phyloP scores from a whole-genome alignment of 2,329 filamentous ascomycete genomes.

The Triangularia verruculosa region DNA sequence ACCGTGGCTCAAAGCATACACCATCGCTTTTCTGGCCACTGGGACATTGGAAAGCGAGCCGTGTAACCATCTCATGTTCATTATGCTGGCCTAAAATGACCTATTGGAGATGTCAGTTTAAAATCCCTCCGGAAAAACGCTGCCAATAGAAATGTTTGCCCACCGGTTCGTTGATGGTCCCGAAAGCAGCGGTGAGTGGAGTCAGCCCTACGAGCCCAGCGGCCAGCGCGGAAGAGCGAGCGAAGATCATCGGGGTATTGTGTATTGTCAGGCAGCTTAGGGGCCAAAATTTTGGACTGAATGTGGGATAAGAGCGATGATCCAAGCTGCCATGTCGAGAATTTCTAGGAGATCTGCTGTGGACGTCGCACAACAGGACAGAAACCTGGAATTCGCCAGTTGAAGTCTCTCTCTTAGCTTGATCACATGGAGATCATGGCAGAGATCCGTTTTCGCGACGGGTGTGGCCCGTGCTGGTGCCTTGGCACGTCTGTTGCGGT shows the following conservation, averaged over 20 bases:
- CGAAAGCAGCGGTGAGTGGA: conserved; percentile 15
- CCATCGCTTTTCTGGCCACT: conserved; percentile 23
- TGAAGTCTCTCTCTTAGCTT: neutral
- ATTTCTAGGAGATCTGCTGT: neutral
- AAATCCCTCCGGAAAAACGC: neutral
- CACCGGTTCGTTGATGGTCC: conserved; percentile 26
- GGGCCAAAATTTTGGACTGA: neutral
- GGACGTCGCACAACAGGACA: neutral
- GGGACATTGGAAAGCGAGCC: conserved; percentile 26
- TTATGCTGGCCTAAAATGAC: conserved; percentile 25
- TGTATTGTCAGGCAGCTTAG: neutral
- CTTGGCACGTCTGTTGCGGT: neutral
- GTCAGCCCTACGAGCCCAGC: neutral
- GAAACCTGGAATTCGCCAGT: neutral
- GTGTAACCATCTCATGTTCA: conserved; percentile 29
- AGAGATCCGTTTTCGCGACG: neutral
- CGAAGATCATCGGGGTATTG: neutral
- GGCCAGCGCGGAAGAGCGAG: neutral
- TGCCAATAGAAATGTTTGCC: neutral
- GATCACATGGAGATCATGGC: neutral
- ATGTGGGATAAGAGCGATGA: neutral
- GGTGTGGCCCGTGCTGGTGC: neutral
- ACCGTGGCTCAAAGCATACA: conserved; percentile 25
- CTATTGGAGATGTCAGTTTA: neutral
- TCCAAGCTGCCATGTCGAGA: neutral